phyloP scores from a whole-genome alignment of 1,284 basidiomycete genomes.

The Moniliophthora roreri region DNA sequence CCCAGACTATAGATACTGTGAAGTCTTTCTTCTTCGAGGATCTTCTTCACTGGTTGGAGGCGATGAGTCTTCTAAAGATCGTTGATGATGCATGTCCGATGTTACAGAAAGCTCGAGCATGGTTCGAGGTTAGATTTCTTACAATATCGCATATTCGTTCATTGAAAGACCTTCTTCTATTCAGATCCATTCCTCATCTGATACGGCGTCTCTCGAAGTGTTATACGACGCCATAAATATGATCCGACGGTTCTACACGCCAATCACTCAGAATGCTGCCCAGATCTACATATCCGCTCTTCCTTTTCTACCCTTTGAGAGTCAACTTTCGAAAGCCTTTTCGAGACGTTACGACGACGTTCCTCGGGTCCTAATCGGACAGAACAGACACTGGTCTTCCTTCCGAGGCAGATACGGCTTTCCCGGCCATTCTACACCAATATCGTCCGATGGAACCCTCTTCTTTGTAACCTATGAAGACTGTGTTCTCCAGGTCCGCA shows the following conservation, averaged over 20 bases:
- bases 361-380: too few relatives aligned
- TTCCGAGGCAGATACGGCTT: background rate
- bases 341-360: too few relatives aligned
- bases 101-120: conserved; percentile 15
- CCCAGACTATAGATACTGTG: conserved; percentile 13
- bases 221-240: conserved; percentile 4
- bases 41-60: conserved; percentile 37
- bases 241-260: conserved; percentile 4
- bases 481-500: background rate
- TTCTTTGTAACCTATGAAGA: conserved; percentile 11
- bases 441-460: background rate
- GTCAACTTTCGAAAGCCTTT: too few relatives aligned
- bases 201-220: background rate
- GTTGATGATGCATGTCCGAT: conserved; percentile 16
- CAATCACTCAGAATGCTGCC: conserved; percentile 31
- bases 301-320: conserved; percentile 27
- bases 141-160: too few relatives aligned
- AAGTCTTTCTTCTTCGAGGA: conserved; percentile 23
- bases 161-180: too few relatives aligned
- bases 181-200: too few relatives aligned
- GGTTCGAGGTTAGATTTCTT: conserved; percentile 15
- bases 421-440: too few relatives aligned
- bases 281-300: conserved; percentile 40
- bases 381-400: background rate
- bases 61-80: conserved; percentile 29